These are phyloP conservation scores for Backusella macrospora DNA, from an alignment of 192 early-diverging fungal species.

Conservation along the genomic window DNA sequence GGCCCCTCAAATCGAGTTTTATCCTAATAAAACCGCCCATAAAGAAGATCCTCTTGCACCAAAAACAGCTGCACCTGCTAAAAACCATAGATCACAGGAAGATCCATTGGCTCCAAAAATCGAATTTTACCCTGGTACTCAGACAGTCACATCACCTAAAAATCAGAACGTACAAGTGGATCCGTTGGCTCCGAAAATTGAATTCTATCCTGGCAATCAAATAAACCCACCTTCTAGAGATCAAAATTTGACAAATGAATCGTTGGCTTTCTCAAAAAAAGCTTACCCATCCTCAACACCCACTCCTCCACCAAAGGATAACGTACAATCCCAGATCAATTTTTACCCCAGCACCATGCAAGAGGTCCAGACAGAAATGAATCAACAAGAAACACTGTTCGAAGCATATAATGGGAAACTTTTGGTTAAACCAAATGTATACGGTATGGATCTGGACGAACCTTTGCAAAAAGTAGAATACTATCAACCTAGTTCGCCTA, in stretches of 20 bases:
- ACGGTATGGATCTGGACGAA: not conserved
- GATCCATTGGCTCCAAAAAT: not conserved
- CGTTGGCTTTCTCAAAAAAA: not conserved
- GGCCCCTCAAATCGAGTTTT: conserved; percentile 8
- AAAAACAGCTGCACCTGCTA: not conserved
- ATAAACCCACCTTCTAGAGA: not conserved
- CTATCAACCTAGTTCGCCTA: not conserved
- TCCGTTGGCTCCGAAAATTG: conserved; percentile 1
- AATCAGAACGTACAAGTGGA: not conserved
- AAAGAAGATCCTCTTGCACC: not conserved
- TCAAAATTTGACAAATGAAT: not conserved
- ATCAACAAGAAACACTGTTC: not conserved
- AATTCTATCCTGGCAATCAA: conserved; percentile 5
- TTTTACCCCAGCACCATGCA: not conserved
- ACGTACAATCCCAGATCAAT: not conserved
- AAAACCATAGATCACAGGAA: not conserved
- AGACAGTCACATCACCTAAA: not conserved
- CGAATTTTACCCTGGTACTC: not conserved
- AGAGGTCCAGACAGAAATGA: not conserved
- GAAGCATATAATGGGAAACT: not conserved
- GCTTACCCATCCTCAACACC: not conserved
- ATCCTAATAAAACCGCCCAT: not conserved
- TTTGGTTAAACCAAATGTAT: not conserved
- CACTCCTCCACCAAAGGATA: not conserved
- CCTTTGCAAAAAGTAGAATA: not conserved